Evolutionary conservation across 179 eudicot genomes (phyloP).

Genomic region (Beta lomatogona): DNA sequence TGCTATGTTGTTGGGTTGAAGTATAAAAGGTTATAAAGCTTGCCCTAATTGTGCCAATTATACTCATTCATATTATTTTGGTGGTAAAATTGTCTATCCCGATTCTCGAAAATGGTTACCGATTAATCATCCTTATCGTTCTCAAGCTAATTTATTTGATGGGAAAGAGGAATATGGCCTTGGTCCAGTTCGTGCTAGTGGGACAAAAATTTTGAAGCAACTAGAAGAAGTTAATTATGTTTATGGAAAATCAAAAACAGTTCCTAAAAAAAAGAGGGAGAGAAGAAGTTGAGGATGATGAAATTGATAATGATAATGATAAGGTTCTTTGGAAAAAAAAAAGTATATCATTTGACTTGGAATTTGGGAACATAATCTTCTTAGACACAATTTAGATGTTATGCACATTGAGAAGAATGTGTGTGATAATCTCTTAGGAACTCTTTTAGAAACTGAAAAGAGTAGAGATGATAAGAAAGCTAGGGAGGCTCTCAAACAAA

Average conservation of each 20-base stretch:
- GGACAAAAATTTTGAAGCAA: neutral
- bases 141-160: constrained; percentile 10
- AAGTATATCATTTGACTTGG: neutral
- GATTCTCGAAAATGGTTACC: constrained; percentile 17
- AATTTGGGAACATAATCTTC: neutral
- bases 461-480: neutral
- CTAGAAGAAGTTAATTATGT: constrained; percentile 3
- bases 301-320: no score
- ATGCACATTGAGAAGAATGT: neutral
- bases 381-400: neutral
- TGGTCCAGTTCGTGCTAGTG: neutral
- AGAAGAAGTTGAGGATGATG: no score
- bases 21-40: neutral
- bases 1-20: constrained; percentile 4
- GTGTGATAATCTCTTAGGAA: neutral
- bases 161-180: constrained; percentile 2
- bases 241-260: constrained; percentile 2
- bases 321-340: neutral
- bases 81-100: neutral
- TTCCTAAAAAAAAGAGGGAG: no score
- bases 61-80: neutral
- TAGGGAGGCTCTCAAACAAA: neutral
- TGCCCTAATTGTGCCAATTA: neutral
- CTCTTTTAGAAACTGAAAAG: neutral
- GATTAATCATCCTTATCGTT: constrained; percentile 6